Conservation (phyloP, 140 eudicot genomes). For the Erigeron philadelphicus region DNA sequence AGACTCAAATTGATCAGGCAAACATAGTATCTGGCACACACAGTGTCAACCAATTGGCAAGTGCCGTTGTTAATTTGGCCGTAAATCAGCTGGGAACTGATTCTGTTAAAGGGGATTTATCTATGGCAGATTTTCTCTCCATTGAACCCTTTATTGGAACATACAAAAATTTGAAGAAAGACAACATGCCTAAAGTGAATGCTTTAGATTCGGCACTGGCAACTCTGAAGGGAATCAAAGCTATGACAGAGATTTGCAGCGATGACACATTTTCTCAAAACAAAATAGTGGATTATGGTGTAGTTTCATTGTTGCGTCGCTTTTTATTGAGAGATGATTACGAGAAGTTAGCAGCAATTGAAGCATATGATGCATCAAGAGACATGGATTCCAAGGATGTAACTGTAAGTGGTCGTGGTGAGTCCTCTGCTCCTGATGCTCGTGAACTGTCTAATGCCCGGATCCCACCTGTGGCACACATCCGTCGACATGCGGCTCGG, state of each 20-base stretch:
- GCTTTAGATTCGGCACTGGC: constrained; percentile 87
- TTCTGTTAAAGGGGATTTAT: constrained; percentile 38
- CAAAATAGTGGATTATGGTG: constrained; percentile 43
- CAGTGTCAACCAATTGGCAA: constrained; percentile 61
- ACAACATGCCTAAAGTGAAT: constrained; percentile 44
- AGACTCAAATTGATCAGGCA: constrained; percentile 86
- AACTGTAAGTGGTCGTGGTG: constrained; percentile 41
- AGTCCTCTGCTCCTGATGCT: constrained; percentile 38
- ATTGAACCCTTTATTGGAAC: constrained; percentile 71
- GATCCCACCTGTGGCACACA: constrained; percentile 73
- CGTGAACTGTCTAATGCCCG: constrained; percentile 52
- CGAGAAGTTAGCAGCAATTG: constrained; percentile 32
- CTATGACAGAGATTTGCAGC: constrained; percentile 24
- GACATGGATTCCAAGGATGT: constrained; percentile 63
- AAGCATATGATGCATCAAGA: constrained; percentile 94
- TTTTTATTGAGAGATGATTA: constrained; percentile 13
- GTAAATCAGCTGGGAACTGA: constrained; percentile 53
- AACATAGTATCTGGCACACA: constrained; percentile 63
- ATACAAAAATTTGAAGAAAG: constrained; percentile 58
- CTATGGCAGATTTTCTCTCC: constrained; percentile 60
- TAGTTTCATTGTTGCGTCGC: constrained; percentile 4
- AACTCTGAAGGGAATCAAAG: constrained; percentile 31
- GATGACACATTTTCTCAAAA: constrained; percentile 38
- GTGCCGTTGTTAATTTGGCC: constrained; percentile 77
- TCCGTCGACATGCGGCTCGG: constrained; percentile 85